phyloP scores from a whole-genome alignment of 176 grass and related monocot genomes.

The bread wheat (Triticum aestivum) region DNA sequence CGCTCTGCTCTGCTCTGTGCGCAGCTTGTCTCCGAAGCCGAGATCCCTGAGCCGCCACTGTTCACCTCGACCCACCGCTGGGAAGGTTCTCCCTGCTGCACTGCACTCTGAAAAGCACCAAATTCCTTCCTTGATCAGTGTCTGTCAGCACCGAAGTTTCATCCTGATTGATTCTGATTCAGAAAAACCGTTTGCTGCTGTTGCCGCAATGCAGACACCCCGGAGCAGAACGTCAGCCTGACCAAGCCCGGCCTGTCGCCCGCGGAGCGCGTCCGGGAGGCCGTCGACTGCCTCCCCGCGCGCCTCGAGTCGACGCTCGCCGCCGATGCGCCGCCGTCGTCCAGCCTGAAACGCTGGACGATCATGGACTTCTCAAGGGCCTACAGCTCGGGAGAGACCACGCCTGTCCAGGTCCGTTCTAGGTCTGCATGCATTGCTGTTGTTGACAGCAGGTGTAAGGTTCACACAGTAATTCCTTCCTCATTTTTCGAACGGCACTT shows the following conservation, averaged over 20 bases:
- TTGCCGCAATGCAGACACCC: constrained; percentile 44
- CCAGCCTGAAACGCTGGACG: constrained; percentile 59
- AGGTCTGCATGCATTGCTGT: neutral
- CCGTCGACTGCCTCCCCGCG: constrained; percentile 57
- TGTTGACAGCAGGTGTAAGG: neutral
- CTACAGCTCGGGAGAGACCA: constrained; percentile 69
- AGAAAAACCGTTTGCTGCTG: neutral
- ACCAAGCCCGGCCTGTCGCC: constrained; percentile 60
- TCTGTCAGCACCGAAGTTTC: neutral
- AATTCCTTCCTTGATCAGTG: neutral
- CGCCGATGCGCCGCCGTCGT: neutral
- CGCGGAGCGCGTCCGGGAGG: constrained; percentile 58
- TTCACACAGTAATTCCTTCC: neutral
- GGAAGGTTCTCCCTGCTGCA: constrained; percentile 55
- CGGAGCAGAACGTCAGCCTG: constrained; percentile 69
- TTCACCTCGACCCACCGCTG: constrained; percentile 58
- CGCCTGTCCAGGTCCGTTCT: constrained; percentile 64
- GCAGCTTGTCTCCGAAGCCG: constrained; percentile 81
- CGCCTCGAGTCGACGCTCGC: constrained; percentile 34
- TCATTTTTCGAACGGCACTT: neutral
- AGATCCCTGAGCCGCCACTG: constrained; percentile 78
- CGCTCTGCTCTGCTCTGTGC: neutral
- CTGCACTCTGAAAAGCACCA: neutral
- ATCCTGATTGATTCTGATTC: neutral
- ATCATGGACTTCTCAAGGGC: constrained; percentile 68